Percentiles rank a stretch among this genome's conserved stretches.
These are phyloP conservation scores for Rhododendron griersonianum DNA, from an alignment of 148 eudicot species.

Conservation along the genomic window DNA sequence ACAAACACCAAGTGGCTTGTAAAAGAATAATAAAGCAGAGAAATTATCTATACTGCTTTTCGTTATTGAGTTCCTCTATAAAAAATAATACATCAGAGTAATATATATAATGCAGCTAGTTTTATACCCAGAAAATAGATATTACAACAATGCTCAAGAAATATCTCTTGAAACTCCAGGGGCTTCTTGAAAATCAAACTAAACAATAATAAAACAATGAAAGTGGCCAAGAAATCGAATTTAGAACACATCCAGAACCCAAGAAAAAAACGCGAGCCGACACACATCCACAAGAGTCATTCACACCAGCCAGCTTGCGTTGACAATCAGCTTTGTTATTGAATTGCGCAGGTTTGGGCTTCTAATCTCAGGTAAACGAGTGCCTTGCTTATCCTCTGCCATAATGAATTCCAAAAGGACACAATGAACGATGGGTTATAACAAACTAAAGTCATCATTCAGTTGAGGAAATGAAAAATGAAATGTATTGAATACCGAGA, in stretches of 20 bases:
- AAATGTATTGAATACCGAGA: not conserved
- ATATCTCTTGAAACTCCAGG: not conserved
- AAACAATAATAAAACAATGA: not conserved
- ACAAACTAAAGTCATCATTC: not conserved
- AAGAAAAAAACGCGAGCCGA: not conserved
- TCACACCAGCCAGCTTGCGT: not conserved
- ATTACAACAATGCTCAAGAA: not conserved
- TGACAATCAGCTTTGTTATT: slow-evolving; percentile 17
- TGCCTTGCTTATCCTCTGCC: slow-evolving; percentile 57
- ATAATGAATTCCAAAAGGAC: not conserved
- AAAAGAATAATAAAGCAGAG: not conserved
- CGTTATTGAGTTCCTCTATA: not conserved
- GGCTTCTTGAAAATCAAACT: not conserved
- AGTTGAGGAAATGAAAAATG: not conserved
- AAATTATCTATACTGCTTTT: not conserved
- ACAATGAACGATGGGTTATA: not conserved
- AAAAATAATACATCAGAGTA: not conserved
- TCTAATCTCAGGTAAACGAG: slow-evolving; percentile 51
- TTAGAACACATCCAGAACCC: not conserved
- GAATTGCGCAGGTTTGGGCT: slow-evolving; percentile 57
- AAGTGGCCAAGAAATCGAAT: not conserved
- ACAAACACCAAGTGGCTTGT: slow-evolving; percentile 21
- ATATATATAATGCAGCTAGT: not conserved
- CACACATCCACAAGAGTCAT: not conserved
- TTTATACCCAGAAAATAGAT: not conserved